Evolutionary conservation across 2,329 filamentous ascomycete species (phyloP).

Genomic region (Dactylellina sp.): DNA sequence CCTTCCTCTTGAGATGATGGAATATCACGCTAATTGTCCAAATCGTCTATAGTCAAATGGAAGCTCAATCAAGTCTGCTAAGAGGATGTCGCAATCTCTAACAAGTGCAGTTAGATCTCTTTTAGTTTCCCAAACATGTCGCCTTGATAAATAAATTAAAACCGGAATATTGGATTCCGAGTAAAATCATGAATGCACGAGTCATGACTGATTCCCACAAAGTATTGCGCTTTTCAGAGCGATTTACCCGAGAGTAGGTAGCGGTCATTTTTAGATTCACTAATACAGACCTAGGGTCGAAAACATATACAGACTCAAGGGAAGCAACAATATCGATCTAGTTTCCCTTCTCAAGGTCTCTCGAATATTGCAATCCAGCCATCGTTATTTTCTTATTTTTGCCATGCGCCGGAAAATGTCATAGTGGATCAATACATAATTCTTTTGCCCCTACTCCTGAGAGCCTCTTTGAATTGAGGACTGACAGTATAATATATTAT

Average conservation of each 20-base stretch:
- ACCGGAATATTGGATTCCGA: conserved; percentile 24
- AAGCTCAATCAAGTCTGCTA: conserved; percentile 14
- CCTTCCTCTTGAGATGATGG: conserved; percentile 36
- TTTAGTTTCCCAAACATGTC: conserved; percentile 6
- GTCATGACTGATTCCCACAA: conserved; percentile 9
- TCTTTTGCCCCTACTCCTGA: neutral
- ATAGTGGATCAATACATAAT: no score
- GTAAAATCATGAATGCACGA: conserved; percentile 7
- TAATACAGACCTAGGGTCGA: neutral
- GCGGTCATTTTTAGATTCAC: neutral
- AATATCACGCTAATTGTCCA: neutral
- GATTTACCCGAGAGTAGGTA: conserved; percentile 30
- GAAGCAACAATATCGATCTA: neutral
- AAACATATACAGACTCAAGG: neutral
- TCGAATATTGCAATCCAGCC: conserved; percentile 22
- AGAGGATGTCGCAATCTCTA: conserved; percentile 37
- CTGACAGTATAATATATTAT: conserved; percentile 24
- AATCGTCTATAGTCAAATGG: conserved; percentile 21
- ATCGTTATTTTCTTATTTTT: conserved; percentile 38
- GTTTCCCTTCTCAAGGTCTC: neutral
- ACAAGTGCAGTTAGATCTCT: conserved; percentile 1
- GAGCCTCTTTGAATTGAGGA: neutral
- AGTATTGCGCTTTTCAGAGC: conserved; percentile 13
- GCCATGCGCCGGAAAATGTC: conserved; percentile 35
- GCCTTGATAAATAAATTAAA: conserved; percentile 1